Percentiles rank a stretch among this genome's conserved stretches.
These are phyloP conservation scores for Rostrohypoxylon terebratum DNA, from an alignment of 495 filamentous ascomycete genomes.

Conservation along the genomic window DNA sequence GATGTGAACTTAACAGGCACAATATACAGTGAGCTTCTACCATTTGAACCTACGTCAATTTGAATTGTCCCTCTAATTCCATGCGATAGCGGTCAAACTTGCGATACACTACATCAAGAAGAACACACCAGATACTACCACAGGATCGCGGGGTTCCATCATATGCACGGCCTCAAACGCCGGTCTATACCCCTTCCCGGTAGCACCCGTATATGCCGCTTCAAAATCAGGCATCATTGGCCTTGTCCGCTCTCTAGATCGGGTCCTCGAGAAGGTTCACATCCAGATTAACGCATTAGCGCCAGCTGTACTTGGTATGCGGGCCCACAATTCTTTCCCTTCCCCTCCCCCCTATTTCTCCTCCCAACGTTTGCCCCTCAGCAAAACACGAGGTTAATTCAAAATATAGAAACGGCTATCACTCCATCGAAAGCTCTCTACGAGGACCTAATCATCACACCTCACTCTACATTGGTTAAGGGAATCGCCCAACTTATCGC, in stretches of 20 bases:
- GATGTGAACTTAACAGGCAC: constrained; percentile 63
- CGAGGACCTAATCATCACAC: constrained; percentile 64
- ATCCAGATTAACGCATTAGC: constrained; percentile 68
- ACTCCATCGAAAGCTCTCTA: constrained; percentile 59
- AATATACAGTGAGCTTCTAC: constrained; percentile 59
- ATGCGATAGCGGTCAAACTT: constrained; percentile 60
- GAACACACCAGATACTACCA: constrained; percentile 47
- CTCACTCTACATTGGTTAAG: constrained; percentile 61
- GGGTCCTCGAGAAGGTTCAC: constrained; percentile 51
- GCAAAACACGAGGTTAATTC: constrained; percentile 13
- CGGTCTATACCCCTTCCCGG: constrained; percentile 66
- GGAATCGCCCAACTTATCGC: constrained; percentile 59
- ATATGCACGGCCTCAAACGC: constrained; percentile 70
- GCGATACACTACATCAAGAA: constrained; percentile 65
- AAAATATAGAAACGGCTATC: constrained; percentile 61
- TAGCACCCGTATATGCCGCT: constrained; percentile 65
- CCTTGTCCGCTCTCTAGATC: constrained; percentile 62
- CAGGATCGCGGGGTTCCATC: constrained; percentile 57
- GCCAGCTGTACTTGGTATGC: constrained; percentile 63
- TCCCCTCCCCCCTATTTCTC: constrained; percentile 11
- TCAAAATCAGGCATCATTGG: constrained; percentile 65
- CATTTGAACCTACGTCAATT: not conserved
- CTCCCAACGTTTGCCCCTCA: not conserved
- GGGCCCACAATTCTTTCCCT: not conserved
- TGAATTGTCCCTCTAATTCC: constrained; percentile 6